Base-by-base conservation (phyloP, 352 stramenopile genomes). In the Phytophthora sp. region DNA sequence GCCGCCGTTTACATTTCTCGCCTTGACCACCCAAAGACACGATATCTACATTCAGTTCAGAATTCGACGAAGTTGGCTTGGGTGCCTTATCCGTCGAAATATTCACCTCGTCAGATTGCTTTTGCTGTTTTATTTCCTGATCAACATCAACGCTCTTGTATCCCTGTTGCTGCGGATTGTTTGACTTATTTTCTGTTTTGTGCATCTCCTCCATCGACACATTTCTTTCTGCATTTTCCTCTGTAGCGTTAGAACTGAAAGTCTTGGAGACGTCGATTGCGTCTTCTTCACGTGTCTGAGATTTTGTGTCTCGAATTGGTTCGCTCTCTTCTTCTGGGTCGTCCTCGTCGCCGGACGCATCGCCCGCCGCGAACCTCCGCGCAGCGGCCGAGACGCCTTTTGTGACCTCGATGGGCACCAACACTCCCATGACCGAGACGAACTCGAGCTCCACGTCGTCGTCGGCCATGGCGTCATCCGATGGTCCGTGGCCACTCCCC, bases 391-490 rank as follows among this genome's bases (percentile, higher is more conserved):
- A 61, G 10, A 61, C 30, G n/a, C 53, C 41, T 13, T 62, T 62
- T 8, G 53, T 62, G 41, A 54, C 30, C n/a, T 62, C 53, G 30
- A 62, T 37, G 17, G 53, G 53, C n/a, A 62, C 41, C 2, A 62
- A 42, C 5, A 62, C 31, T 10, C 53, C 53, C 53, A 62, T 54
- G 10, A 62, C 53, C 15, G 53, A 62, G 17, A 62, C 23, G 31
- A 62, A 54, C 41, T 62, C 53, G 41, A 62, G 44, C 32, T 62
- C 53, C 10, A 62, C 53, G 21, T 53, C 53, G 21, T 53, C 53
- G 20, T 50, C 27, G 20, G 17, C 39, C 41, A 32, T 48, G n/a
- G 35, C 21, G 3, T 12, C 21, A 28, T 45, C 38, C 38, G n/a
- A 44, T 18, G 38, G 6, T n/a, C 39, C 21, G 2, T 43, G 13